These are phyloP conservation scores for Trypanosoma brucei DNA, from an alignment of 208 protist species.

Conservation along the genomic window DNA sequence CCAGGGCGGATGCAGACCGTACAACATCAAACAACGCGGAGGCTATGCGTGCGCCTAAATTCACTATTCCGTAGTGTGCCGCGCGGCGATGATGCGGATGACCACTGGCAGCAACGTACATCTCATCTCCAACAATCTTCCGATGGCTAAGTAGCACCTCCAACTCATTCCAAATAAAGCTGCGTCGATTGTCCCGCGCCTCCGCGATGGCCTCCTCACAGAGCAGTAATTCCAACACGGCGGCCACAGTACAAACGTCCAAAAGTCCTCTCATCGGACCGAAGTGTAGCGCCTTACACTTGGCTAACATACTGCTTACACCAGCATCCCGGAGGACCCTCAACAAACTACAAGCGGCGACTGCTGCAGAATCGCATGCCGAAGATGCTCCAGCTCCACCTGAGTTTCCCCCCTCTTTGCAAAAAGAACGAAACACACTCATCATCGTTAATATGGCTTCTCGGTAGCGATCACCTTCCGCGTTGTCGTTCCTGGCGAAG, in stretches of 20 bases:
- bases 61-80: slow-evolving; percentile 19
- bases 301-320: slow-evolving; percentile 40
- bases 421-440: slow-evolving; percentile 5
- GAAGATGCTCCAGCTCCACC: neutral
- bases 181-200: neutral
- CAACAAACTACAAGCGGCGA: slow-evolving; percentile 11
- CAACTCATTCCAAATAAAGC: slow-evolving; percentile 11
- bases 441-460: slow-evolving; percentile 34
- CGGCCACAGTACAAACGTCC: slow-evolving; percentile 39
- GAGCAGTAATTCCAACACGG: slow-evolving; percentile 29
- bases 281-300: slow-evolving; percentile 55
- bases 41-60: slow-evolving; percentile 8
- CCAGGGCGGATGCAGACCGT: neutral
- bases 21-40: slow-evolving; percentile 7
- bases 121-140: slow-evolving; percentile 17
- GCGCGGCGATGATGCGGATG: slow-evolving; percentile 5
- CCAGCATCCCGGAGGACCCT: slow-evolving; percentile 28
- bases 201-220: slow-evolving; percentile 8
- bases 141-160: slow-evolving; percentile 23
- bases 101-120: slow-evolving; percentile 12
- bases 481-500: slow-evolving; percentile 73
- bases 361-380: neutral
- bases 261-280: slow-evolving; percentile 50
- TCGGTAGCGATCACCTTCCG: slow-evolving; percentile 49
- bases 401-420: neutral